These are phyloP conservation scores for Pseudodiploospora longispora DNA, from an alignment of 2,329 filamentous ascomycete species.

Conservation along the genomic window DNA sequence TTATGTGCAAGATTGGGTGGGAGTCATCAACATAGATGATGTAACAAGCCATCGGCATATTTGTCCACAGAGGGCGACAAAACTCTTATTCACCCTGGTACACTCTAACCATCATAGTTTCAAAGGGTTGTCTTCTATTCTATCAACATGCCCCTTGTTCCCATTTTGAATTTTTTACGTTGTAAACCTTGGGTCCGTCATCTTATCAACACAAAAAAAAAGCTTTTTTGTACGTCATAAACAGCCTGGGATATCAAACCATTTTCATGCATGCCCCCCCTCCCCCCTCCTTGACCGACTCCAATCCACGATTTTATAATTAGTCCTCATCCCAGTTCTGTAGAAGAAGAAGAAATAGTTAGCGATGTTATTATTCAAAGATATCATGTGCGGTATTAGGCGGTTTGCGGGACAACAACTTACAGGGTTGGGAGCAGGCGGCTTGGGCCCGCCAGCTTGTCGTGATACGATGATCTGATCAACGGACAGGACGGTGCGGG, in stretches of 20 bases:
- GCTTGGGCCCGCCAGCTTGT: slow-evolving; percentile 95
- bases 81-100: too few relatives aligned
- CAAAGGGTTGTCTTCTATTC: slow-evolving; percentile 4
- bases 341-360: slow-evolving; percentile 12
- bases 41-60: too few relatives aligned
- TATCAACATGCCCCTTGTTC: slow-evolving; percentile 5
- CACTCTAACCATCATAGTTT: too few relatives aligned
- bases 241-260: slow-evolving; percentile 15
- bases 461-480: slow-evolving; percentile 98
- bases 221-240: slow-evolving; percentile 1
- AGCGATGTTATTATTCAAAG: slow-evolving; percentile 12
- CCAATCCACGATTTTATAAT: slow-evolving; percentile 19
- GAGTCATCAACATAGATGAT: too few relatives aligned
- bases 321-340: slow-evolving; percentile 59
- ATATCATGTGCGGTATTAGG: neutral
- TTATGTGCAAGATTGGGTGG: too few relatives aligned
- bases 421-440: slow-evolving; percentile 80
- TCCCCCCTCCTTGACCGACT: slow-evolving; percentile 1
- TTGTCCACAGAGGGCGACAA: too few relatives aligned
- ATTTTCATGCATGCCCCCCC: slow-evolving; percentile 10
- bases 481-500: slow-evolving; percentile 86
- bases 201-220: slow-evolving; percentile 6
- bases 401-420: slow-evolving; percentile 16
- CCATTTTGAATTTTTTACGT: neutral
- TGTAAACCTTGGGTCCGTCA: neutral